Evolutionary conservation across 495 filamentous ascomycete species (phyloP), one percentile per base, ranked within the genome.

Genomic region (Antarctomyces pellizariae): DNA sequence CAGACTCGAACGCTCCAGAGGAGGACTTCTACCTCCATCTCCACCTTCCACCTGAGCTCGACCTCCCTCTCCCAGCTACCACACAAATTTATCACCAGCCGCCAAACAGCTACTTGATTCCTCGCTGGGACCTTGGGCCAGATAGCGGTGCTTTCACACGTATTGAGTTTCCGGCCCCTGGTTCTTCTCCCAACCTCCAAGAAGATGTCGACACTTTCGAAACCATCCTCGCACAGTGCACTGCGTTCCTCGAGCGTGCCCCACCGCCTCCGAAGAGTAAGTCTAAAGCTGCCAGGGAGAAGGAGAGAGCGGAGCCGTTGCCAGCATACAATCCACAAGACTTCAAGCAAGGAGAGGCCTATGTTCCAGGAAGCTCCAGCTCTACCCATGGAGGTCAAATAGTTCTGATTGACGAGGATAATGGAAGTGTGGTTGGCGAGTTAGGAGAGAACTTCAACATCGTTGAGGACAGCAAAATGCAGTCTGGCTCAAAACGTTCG

Each of bases 131-230:
- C 38, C 50, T 90, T 12, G 79, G 78, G 9, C 75, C 72, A 2
- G 77, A 84, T 13, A 71, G 65, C 34, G 79, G 78, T 32, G 78
- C 79, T 5, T 93, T 93, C 41, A 90, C 82, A 16, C 61, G 76
- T 16, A 78, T 93, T 36, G 73, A 89, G 44, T 90, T 93, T 34
- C 82, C 82, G 1, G 43, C 58, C 3, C 56, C 78, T 6, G 76
- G 77, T 7, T 58, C 54, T 26, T 56, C 61, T 18, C 65, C 64
- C 29, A 68, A 71, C 14, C 65, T 72, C 2, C 82, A 93, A 49
- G 82, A 93, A 40, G 82, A 93, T 46, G 59, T 91, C 14, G 82
- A 93, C 46, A 93, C 82, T 0, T 93, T 93, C 41, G 82, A 93
- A 54, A 91, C 82, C 2, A 93, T 93, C 29, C 59, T 93, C 20